Evolutionary conservation across 1,139 yeast species (phyloP).

Genomic region (Blastobotrys illinoisensis): DNA sequence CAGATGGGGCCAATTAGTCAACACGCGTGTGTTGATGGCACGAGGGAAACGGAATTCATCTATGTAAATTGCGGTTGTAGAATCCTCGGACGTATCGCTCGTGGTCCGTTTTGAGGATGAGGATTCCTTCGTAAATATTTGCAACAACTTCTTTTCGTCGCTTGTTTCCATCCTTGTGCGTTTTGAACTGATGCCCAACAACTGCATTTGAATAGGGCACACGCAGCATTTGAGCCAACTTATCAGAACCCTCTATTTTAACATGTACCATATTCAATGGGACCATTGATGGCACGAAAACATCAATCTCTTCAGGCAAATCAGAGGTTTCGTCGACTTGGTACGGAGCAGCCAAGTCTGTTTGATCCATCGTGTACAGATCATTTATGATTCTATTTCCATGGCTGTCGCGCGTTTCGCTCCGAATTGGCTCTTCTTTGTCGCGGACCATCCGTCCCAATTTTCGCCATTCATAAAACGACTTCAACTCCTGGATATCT

Average conservation of each 20-base stretch:
- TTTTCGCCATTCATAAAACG: not conserved
- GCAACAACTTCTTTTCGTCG: not conserved
- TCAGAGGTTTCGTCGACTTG: not conserved
- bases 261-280: not conserved
- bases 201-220: not conserved
- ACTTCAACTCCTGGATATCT: not conserved
- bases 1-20: too few species aligned
- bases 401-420: not conserved
- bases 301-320: not conserved
- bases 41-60: too few species aligned
- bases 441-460: not conserved
- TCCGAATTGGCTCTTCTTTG: not conserved
- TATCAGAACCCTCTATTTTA: not conserved
- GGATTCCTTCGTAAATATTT: not conserved
- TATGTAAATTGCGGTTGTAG: not conserved
- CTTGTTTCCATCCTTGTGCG: not conserved
- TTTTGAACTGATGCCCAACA: not conserved
- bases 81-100: not conserved
- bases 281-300: not conserved
- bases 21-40: too few species aligned
- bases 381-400: not conserved
- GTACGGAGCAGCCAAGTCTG: not conserved
- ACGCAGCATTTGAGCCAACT: not conserved
- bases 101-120: not conserved
- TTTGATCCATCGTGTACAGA: not conserved